Conservation (phyloP, 106 monocot species). For the Dioscorea zingiberensis region DNA sequence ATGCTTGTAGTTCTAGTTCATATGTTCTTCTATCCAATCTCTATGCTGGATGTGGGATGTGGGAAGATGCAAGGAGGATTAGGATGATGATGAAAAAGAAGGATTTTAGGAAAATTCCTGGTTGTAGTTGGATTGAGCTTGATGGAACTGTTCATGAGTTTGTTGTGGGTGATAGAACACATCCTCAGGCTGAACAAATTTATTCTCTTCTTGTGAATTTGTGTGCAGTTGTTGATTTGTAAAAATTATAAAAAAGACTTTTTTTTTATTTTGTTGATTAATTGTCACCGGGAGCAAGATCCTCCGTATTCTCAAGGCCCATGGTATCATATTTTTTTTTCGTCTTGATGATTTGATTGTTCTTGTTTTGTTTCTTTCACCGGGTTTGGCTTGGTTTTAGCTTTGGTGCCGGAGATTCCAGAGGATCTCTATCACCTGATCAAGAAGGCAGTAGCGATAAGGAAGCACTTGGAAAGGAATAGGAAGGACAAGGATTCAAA, state of each 20-base stretch:
- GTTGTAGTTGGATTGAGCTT: slow-evolving; percentile 65
- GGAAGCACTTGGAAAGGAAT: slow-evolving; percentile 60
- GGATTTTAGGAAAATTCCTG: slow-evolving; percentile 43
- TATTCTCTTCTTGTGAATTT: slow-evolving; percentile 4
- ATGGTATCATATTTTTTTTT: slow-evolving; percentile 28
- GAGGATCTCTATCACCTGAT: slow-evolving; percentile 57
- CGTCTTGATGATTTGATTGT: neutral
- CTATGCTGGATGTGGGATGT: slow-evolving; percentile 41
- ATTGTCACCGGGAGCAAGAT: slow-evolving; percentile 87
- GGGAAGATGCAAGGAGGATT: slow-evolving; percentile 33
- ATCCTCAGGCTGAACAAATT: slow-evolving; percentile 9
- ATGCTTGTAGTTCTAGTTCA: slow-evolving; percentile 18
- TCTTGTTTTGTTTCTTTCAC: neutral
- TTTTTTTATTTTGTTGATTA: too few relatives aligned
- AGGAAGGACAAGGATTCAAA: slow-evolving; percentile 65
- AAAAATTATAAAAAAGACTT: too few relatives aligned
- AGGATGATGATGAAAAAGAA: slow-evolving; percentile 32
- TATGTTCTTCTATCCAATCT: slow-evolving; percentile 41
- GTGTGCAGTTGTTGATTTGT: too few relatives aligned
- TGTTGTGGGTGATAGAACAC: slow-evolving; percentile 37
- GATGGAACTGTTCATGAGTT: slow-evolving; percentile 56
- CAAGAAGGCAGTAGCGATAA: slow-evolving; percentile 56
- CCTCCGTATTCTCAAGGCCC: slow-evolving; percentile 68
- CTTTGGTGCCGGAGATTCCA: slow-evolving; percentile 40
- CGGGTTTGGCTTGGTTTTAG: neutral